Evolutionary conservation across 2,329 filamentous ascomycete species (phyloP).

Genomic region (Cercospora zeina): DNA sequence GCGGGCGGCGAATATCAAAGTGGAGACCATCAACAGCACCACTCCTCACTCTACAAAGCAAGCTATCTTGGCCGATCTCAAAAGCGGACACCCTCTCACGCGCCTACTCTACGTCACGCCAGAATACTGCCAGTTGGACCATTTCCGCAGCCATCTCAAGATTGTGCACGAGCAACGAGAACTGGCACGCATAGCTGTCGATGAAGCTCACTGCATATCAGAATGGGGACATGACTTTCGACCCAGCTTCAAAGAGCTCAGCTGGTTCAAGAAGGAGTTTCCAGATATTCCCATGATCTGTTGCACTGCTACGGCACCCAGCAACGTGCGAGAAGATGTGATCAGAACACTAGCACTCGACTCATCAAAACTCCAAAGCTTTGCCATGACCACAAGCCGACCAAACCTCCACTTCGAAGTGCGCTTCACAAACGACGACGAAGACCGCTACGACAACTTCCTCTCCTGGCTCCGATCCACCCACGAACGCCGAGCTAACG

Average conservation of each 20-base stretch:
- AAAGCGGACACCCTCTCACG: conserved; percentile 80
- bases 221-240: conserved; percentile 99
- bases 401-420: conserved; percentile 90
- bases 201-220: conserved; percentile 95
- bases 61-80: conserved; percentile 74
- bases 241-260: conserved; percentile 82
- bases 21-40: conserved; percentile 83
- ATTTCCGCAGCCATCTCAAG: conserved; percentile 72
- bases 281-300: conserved; percentile 88
- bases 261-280: conserved; percentile 80
- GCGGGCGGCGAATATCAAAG: conserved; percentile 70
- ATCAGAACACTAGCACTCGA: conserved; percentile 72
- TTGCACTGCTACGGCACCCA: conserved; percentile 86
- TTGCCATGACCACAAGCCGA: conserved; percentile 79
- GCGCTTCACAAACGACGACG: conserved; percentile 74
- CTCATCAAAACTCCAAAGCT: conserved; percentile 64
- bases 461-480: conserved; percentile 73
- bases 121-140: conserved; percentile 75
- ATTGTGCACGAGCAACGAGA: conserved; percentile 77
- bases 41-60: conserved; percentile 66
- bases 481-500: conserved; percentile 65
- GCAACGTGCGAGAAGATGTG: conserved; percentile 77
- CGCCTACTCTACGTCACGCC: conserved; percentile 91
- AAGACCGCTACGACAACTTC: conserved; percentile 73
- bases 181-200: conserved; percentile 83